phyloP scores from a whole-genome alignment of 2,329 filamentous ascomycete species.

The Ceratocystis albifundus region DNA sequence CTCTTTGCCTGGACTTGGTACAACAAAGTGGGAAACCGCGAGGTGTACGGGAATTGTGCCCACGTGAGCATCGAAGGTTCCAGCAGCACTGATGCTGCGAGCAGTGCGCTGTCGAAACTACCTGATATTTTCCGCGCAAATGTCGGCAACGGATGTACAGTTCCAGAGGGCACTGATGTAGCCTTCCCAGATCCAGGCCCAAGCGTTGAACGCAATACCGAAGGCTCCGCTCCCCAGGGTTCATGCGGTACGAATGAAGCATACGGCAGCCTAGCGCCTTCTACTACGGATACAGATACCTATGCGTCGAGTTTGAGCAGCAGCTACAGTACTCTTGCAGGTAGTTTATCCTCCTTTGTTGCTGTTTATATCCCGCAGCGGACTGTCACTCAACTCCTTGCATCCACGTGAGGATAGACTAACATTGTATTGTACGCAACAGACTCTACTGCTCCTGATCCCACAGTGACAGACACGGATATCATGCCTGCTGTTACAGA shows the following conservation, averaged over 20 bases:
- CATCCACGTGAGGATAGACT: background rate
- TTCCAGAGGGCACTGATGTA: conserved; percentile 44
- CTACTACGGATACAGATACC: background rate
- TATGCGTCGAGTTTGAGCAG: background rate
- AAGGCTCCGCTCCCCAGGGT: conserved; percentile 27
- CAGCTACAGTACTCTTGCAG: background rate
- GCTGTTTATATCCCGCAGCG: background rate
- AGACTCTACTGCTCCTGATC: background rate
- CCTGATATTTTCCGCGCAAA: conserved; percentile 48
- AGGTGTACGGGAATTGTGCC: conserved; percentile 62
- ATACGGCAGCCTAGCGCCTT: background rate
- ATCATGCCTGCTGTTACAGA: background rate
- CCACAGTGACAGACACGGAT: background rate
- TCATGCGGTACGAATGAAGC: conserved; percentile 6
- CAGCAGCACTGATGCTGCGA: conserved; percentile 26
- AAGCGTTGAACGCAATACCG: conserved; percentile 33
- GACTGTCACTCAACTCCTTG: no score
- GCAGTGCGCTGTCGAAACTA: conserved; percentile 47
- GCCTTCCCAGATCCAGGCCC: conserved; percentile 52
- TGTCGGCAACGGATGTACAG: conserved; percentile 45
- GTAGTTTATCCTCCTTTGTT: background rate
- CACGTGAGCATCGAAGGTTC: conserved; percentile 39
- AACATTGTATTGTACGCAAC: background rate
- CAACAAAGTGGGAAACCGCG: conserved; percentile 50
- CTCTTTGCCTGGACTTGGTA: conserved; percentile 54